Conservation (phyloP, 768 basidiomycete species). For the Clavulina sp. region DNA sequence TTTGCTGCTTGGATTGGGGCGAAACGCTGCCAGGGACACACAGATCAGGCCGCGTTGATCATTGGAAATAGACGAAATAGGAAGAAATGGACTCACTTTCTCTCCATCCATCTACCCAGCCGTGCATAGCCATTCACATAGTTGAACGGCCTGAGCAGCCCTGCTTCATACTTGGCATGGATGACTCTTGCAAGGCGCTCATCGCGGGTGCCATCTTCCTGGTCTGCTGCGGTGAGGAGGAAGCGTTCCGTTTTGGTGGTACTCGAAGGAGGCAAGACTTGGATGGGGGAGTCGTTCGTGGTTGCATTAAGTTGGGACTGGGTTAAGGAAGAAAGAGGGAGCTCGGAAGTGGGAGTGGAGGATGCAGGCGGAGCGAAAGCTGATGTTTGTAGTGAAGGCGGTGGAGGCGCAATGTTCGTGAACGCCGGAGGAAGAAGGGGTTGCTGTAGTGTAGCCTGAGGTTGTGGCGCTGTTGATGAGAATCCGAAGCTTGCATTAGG, state of each 20-base stretch:
- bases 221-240: constrained; percentile 85
- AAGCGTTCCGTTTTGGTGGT: constrained; percentile 80
- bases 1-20: constrained; percentile 79
- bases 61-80: background rate
- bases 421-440: too few relatives aligned
- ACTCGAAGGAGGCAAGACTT: constrained; percentile 48
- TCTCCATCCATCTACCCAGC: constrained; percentile 86
- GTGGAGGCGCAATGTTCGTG: constrained; percentile 4
- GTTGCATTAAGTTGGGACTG: constrained; percentile 5
- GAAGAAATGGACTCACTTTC: constrained; percentile 38
- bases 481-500: too few relatives aligned
- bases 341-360: constrained; percentile 10
- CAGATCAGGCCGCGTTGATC: background rate
- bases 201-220: constrained; percentile 76
- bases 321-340: too few relatives aligned
- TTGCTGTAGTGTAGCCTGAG: too few relatives aligned
- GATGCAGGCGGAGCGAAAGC: constrained; percentile 1
- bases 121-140: constrained; percentile 92
- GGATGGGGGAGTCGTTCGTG: constrained; percentile 8
- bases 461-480: too few relatives aligned
- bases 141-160: constrained; percentile 85
- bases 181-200: constrained; percentile 84
- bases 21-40: constrained; percentile 44
- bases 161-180: constrained; percentile 91
- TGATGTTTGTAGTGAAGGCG: constrained; percentile 7